Base-by-base conservation (phyloP, 371 early-diverging fungal genomes). In the Actinomortierella wolfii region DNA sequence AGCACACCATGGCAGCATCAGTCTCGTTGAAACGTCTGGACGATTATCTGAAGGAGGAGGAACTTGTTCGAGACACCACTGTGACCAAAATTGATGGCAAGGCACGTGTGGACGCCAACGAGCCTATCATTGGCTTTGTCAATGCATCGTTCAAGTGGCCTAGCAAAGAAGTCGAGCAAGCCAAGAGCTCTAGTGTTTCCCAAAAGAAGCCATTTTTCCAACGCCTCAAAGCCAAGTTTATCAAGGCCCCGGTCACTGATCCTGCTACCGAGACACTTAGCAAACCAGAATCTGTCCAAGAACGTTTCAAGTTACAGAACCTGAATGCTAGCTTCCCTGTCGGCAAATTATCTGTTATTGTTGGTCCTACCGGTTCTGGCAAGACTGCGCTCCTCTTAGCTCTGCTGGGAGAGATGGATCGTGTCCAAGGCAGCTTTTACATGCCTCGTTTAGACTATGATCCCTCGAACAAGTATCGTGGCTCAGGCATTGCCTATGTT, bases 311-410 rank as follows among this genome's bases (percentile, higher is more conserved):
- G 15, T 78, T 92, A 45, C 81, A 84, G 42, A 65, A 82, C 26
- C 49, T 92, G 4, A 81, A 80, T 39, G 67, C 88, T 9, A 54
- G 67, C 1, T 89, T 94, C 57, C 85, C 85, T 9, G 66, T 82
- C 17, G 82, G 81, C 41, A 80, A 85, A 46, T 79, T 95, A 25
- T 89, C 91, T 8, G 86, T 93, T 34, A 79, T 93, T 17, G 85
- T 92, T 61, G 94, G 95, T 4, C 79, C 86, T 5, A 88, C 89
- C 29, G 94, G 95, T 0, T 83, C 89, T 13, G 95, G 95, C 40
- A 94, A 94, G 63, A 83, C 92, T 0, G 89, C 90, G 0, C 66
- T 94, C 26, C 58, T 94, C n/a, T 77, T 83, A n/a, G 85, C 84
- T 62, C 64, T 89, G 29, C 68, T 87, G 6, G 87, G 87, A 25